Percentiles rank a stretch among this genome's conserved stretches.
phyloP scores from a whole-genome alignment of 2,329 filamentous ascomycete species.

The Colletotrichum brevisporum region DNA sequence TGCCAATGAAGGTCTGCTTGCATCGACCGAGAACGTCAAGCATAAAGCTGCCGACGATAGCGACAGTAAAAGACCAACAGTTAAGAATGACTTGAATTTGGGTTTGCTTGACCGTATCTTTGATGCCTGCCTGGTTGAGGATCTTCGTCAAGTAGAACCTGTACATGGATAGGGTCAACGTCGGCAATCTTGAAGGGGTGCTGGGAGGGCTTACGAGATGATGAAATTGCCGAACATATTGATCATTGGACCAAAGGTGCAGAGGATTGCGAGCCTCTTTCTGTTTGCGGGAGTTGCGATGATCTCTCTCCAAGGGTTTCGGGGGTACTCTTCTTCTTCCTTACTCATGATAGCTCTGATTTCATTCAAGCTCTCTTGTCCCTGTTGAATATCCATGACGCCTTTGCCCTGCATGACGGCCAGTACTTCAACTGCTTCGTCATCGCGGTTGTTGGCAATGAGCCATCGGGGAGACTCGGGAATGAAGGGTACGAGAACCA shows the following conservation, averaged over 20 bases:
- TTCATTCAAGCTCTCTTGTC: conserved; percentile 39
- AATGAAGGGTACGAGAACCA: conserved; percentile 39
- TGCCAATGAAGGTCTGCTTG: conserved; percentile 47
- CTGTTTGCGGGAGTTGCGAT: conserved; percentile 45
- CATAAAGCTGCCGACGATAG: conserved; percentile 51
- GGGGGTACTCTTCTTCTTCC: conserved; percentile 45
- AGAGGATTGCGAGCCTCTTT: conserved; percentile 45
- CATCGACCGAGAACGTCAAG: conserved; percentile 51
- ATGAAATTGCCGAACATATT: conserved; percentile 51
- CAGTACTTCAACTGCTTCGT: conserved; percentile 52
- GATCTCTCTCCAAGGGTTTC: conserved; percentile 47
- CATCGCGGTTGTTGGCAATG: conserved; percentile 47
- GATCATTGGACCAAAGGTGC: conserved; percentile 46
- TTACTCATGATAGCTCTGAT: conserved; percentile 44
- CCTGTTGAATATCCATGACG: conserved; percentile 44
- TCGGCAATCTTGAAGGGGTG: neutral
- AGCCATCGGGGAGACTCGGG: conserved; percentile 52
- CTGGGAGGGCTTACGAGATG: conserved; percentile 44
- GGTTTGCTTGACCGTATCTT: conserved; percentile 44
- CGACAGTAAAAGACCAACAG: conserved; percentile 52
- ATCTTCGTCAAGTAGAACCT: conserved; percentile 49
- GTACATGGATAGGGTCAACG: neutral
- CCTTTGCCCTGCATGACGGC: conserved; percentile 59
- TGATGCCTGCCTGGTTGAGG: conserved; percentile 49
- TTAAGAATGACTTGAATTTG: conserved; percentile 53